Conservation (phyloP, 495 filamentous ascomycete species). For the Aspergillus olivimuriae region DNA sequence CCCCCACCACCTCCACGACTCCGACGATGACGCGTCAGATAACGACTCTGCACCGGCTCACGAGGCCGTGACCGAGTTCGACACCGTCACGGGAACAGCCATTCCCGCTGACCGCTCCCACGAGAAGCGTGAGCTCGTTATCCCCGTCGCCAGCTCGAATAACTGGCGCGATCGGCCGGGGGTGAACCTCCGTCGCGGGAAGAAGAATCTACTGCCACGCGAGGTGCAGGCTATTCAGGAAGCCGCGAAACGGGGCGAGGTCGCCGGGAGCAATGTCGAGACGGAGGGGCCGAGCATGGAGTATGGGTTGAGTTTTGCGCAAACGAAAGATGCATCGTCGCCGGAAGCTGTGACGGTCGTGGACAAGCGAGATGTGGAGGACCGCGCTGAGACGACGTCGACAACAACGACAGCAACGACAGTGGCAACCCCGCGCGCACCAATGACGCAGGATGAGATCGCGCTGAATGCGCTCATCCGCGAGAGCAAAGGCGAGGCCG, state of each 20-base stretch:
- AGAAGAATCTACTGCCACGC: slow-evolving; percentile 45
- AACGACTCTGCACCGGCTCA: slow-evolving; percentile 21
- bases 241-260: slow-evolving; percentile 27
- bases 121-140: slow-evolving; percentile 51
- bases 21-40: slow-evolving; percentile 42
- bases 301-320: slow-evolving; percentile 42
- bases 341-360: slow-evolving; percentile 12
- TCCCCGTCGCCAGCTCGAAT: slow-evolving; percentile 58
- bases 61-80: slow-evolving; percentile 55
- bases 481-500: slow-evolving; percentile 45
- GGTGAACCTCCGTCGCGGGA: slow-evolving; percentile 43
- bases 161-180: slow-evolving; percentile 60
- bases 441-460: slow-evolving; percentile 62
- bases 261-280: slow-evolving; percentile 25
- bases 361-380: background rate
- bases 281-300: slow-evolving; percentile 35
- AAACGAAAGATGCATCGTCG: slow-evolving; percentile 11
- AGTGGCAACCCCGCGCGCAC: slow-evolving; percentile 16
- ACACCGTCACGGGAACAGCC: slow-evolving; percentile 49
- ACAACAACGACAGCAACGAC: background rate
- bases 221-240: slow-evolving; percentile 44
- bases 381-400: background rate
- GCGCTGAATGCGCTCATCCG: slow-evolving; percentile 72
- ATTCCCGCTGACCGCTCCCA: slow-evolving; percentile 35
- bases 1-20: slow-evolving; percentile 37